Percentiles rank a stretch among this genome's conserved stretches.
Conservation (phyloP, 805 yeast species). For the Teunomyces lycoperdinae region DNA sequence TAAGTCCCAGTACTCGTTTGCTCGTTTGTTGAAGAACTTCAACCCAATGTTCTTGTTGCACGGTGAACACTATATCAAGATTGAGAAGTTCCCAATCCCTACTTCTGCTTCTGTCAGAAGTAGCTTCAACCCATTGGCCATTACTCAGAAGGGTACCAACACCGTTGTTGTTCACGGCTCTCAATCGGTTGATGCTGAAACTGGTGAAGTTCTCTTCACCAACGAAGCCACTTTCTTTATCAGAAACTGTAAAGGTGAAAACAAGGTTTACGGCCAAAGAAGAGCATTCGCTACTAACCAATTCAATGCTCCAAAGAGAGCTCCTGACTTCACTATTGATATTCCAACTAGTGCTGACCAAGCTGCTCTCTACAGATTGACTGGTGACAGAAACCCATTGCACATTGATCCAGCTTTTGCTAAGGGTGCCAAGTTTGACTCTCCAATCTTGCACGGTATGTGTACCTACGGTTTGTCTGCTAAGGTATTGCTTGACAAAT, state of each 20-base stretch:
- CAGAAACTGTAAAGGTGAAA: conserved; percentile 65
- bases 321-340: conserved; percentile 64
- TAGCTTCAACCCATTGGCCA: conserved; percentile 63
- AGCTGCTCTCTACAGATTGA: conserved; percentile 86
- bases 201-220: conserved; percentile 70
- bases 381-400: conserved; percentile 93
- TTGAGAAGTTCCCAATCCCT: conserved; percentile 76
- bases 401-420: conserved; percentile 94
- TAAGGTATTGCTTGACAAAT: conserved; percentile 73
- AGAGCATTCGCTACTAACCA: conserved; percentile 58
- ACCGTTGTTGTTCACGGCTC: conserved; percentile 75
- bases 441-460: conserved; percentile 91
- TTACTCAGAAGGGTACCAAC: conserved; percentile 82
- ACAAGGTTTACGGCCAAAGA: conserved; percentile 47
- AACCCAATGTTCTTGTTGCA: conserved; percentile 87
- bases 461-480: conserved; percentile 82
- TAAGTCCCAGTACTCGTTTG: conserved; percentile 54
- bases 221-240: conserved; percentile 84
- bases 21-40: conserved; percentile 69
- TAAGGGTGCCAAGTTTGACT: conserved; percentile 75
- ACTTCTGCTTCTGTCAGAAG: conserved; percentile 63
- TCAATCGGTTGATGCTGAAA: conserved; percentile 61
- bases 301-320: conserved; percentile 59
- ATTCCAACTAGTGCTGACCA: conserved; percentile 64
- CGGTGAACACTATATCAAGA: conserved; percentile 89